A percentile compares a stretch with the other conserved stretches of the same genome.
These are phyloP conservation scores for Corynascus novoguineensis DNA, from an alignment of 495 filamentous ascomycete genomes.

Conservation along the genomic window DNA sequence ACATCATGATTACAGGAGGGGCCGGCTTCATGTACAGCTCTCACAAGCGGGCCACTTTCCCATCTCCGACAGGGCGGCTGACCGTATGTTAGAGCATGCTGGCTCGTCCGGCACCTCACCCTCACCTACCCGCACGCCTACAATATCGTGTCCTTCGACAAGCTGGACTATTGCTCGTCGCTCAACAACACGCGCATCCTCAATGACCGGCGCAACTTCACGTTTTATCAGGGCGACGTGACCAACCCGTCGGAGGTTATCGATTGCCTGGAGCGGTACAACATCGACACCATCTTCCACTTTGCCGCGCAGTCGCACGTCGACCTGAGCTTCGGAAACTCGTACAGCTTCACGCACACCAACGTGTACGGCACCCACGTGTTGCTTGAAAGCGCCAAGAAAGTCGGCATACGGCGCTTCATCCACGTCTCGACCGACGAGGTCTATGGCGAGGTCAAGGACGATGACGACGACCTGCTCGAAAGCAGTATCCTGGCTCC, in stretches of 20 bases:
- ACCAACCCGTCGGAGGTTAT: slow-evolving; percentile 56
- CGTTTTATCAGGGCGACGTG: slow-evolving; percentile 68
- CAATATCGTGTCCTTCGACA: slow-evolving; percentile 71
- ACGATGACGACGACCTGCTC: slow-evolving; percentile 54
- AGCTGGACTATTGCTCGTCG: slow-evolving; percentile 67
- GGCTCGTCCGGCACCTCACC: slow-evolving; percentile 66
- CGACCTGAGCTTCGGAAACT: slow-evolving; percentile 65
- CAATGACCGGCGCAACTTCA: slow-evolving; percentile 58
- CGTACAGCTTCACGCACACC: slow-evolving; percentile 61
- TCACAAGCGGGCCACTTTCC: not conserved
- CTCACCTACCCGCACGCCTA: slow-evolving; percentile 62
- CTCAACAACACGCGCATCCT: slow-evolving; percentile 63
- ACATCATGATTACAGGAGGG: slow-evolving; percentile 68
- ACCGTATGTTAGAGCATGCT: slow-evolving; percentile 47
- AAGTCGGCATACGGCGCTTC: slow-evolving; percentile 57
- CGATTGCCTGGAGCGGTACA: slow-evolving; percentile 52
- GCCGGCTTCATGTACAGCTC: slow-evolving; percentile 63
- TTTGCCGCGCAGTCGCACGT: slow-evolving; percentile 74
- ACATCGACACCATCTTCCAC: slow-evolving; percentile 70
- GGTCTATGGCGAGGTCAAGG: slow-evolving; percentile 67
- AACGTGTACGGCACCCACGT: slow-evolving; percentile 73
- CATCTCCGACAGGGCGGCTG: slow-evolving; percentile 10
- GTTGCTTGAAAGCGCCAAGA: slow-evolving; percentile 61
- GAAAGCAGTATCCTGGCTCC: slow-evolving; percentile 60
- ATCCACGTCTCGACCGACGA: slow-evolving; percentile 73